Evolutionary conservation across 768 basidiomycete genomes (phyloP).

Genomic region (Leccinellum luteum): DNA sequence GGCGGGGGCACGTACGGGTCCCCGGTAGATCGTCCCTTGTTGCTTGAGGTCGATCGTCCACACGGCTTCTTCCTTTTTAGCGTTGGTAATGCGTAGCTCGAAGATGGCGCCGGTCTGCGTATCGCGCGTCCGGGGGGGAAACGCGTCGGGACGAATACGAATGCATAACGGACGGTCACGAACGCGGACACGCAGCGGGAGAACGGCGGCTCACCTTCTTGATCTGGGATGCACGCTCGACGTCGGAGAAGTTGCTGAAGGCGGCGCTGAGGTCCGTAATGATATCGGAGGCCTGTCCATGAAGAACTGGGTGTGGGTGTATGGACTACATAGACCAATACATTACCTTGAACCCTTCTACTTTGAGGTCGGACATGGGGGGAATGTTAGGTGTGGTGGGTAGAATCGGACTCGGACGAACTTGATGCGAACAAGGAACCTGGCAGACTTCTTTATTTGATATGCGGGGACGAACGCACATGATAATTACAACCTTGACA

Average conservation of each 20-base stretch:
- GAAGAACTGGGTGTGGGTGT: no score
- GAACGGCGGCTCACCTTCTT: conserved; percentile 53
- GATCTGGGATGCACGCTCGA: conserved; percentile 64
- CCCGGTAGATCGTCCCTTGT: conserved; percentile 73
- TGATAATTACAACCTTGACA: no score
- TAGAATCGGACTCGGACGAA: no score
- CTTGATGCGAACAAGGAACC: no score
- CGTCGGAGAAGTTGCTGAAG: conserved; percentile 53
- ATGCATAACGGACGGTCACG: no score
- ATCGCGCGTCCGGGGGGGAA: no score
- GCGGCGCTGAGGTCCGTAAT: conserved; percentile 50
- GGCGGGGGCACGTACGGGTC: conserved; percentile 41
- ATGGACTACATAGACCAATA: rapidly evolving
- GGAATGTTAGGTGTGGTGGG: no score
- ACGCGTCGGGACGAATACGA: no score
- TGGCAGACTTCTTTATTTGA: no score
- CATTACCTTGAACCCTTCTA: conserved; percentile 75
- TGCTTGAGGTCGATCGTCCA: conserved; percentile 97
- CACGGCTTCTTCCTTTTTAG: conserved; percentile 60
- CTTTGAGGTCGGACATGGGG: conserved; percentile 69
- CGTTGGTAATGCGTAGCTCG: conserved; percentile 77
- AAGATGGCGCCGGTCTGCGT: conserved; percentile 83
- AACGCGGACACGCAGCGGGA: not conserved
- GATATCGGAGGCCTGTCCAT: conserved; percentile 63
- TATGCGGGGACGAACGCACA: no score